Conservation (phyloP, 2,329 filamentous ascomycete species). For the Cordyceps militaris region DNA sequence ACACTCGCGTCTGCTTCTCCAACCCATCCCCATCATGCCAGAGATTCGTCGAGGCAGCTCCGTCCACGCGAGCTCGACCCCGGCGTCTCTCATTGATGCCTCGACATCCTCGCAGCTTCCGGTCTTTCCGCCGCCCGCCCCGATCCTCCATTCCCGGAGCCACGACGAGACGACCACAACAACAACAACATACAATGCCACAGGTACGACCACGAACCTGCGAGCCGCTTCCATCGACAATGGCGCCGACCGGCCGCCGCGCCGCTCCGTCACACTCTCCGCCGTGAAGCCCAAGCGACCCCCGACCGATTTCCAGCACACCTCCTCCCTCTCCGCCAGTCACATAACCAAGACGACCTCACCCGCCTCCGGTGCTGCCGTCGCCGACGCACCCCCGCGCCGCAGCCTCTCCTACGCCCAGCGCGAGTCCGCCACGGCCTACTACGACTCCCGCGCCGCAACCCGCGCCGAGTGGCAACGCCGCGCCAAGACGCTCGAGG, state of each 20-base stretch:
- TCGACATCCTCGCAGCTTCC: constrained; percentile 4
- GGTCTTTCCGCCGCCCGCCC: not conserved
- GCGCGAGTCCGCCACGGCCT: constrained; percentile 27
- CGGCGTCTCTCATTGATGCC: not conserved
- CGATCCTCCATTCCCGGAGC: not conserved
- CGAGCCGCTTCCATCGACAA: not conserved
- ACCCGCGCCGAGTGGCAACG: constrained; percentile 29
- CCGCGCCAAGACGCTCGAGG: constrained; percentile 29
- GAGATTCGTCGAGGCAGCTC: constrained; percentile 13
- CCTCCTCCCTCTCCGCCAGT: not conserved
- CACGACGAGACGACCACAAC: not conserved
- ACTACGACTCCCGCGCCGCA: constrained; percentile 34
- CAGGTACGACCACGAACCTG: not conserved
- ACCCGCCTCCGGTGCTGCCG: constrained; percentile 4
- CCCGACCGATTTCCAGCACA: constrained; percentile 3
- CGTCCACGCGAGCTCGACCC: constrained; percentile 9
- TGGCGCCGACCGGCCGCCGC: not conserved
- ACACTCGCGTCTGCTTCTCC: not conserved
- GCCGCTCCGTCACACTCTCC: constrained; percentile 10
- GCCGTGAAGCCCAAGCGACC: not conserved
- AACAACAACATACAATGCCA: not conserved
- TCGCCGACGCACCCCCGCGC: constrained; percentile 18
- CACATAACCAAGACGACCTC: not conserved
- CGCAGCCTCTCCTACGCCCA: constrained; percentile 30
- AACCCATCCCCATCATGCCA: not conserved